A percentile compares a stretch with the other conserved stretches of the same genome.
These are phyloP conservation scores for Microdochium nivale DNA, from an alignment of 2,329 filamentous ascomycete genomes.

Conservation along the genomic window DNA sequence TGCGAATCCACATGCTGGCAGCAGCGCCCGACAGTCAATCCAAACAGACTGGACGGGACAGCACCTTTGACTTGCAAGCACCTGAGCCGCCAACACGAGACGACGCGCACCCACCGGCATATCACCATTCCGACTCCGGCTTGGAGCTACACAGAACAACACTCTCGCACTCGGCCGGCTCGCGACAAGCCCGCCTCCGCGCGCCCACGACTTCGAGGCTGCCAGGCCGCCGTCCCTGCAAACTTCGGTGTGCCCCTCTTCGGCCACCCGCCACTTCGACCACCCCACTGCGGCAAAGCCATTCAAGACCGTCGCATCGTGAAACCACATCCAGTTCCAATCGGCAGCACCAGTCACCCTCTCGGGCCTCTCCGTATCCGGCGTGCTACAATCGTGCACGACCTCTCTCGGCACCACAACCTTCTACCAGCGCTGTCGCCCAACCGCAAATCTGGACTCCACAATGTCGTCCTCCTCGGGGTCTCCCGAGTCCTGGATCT, in stretches of 20 bases:
- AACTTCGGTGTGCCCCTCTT: not conserved
- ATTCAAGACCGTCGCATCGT: not conserved
- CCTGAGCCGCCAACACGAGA: no score
- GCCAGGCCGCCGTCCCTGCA: not conserved
- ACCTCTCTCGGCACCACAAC: not conserved
- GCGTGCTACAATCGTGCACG: not conserved
- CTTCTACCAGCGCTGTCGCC: not conserved
- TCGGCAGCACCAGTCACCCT: not conserved
- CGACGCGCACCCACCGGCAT: no score
- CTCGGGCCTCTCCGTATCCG: not conserved
- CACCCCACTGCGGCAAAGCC: not conserved
- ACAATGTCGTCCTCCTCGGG: slow-evolving; percentile 54
- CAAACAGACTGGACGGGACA: no score
- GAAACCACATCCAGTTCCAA: not conserved
- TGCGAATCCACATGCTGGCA: no score
- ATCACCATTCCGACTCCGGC: no score
- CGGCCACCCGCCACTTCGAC: not conserved
- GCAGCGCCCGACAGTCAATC: no score
- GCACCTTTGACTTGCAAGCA: no score
- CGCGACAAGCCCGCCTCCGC: not conserved
- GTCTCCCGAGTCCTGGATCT: slow-evolving; percentile 86
- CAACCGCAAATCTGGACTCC: slow-evolving; percentile 2
- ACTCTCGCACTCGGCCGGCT: not conserved
- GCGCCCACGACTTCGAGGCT: not conserved
- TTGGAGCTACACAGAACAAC: not conserved